Evolutionary conservation across 352 stramenopile genomes (phyloP).

Genomic region (Globisporangium orthogonon): DNA sequence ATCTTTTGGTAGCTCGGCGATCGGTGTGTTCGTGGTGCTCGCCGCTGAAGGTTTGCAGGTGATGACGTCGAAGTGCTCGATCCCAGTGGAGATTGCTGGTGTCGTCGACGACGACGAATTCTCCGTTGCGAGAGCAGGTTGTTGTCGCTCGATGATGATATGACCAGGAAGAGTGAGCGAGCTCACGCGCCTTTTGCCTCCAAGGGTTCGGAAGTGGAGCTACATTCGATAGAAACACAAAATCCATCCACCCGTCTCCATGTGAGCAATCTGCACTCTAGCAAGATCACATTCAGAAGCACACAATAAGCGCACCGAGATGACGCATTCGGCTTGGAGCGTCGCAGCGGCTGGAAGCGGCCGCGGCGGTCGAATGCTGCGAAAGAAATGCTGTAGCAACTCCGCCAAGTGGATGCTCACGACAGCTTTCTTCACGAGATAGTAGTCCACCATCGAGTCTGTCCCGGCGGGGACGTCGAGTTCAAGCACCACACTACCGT

Average conservation of each 20-base stretch:
- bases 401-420: constrained; percentile 43
- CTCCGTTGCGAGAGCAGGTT: not conserved
- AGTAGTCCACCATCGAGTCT: constrained; percentile 56
- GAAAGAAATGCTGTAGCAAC: constrained; percentile 36
- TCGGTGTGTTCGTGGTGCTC: not conserved
- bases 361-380: constrained; percentile 20
- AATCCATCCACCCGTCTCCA: not conserved
- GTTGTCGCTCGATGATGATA: constrained; percentile 10
- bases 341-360: constrained; percentile 10
- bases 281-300: not conserved
- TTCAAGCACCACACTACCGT: constrained; percentile 43
- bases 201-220: constrained; percentile 9
- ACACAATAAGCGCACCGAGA: constrained; percentile 19
- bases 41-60: constrained; percentile 7
- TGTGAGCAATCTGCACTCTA: not conserved
- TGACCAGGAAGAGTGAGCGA: not conserved
- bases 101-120: not conserved
- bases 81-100: constrained; percentile 6
- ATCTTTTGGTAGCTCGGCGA: constrained; percentile 15
- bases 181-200: not conserved
- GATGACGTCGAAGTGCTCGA: constrained; percentile 29
- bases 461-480: constrained; percentile 40
- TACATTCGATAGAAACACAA: not conserved
- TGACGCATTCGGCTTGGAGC: constrained; percentile 15
- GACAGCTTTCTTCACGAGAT: constrained; percentile 39